Evolutionary conservation across 768 basidiomycete species (phyloP), one percentile per base, ranked within the genome.

Genomic region (Leccinum subgranulosum): DNA sequence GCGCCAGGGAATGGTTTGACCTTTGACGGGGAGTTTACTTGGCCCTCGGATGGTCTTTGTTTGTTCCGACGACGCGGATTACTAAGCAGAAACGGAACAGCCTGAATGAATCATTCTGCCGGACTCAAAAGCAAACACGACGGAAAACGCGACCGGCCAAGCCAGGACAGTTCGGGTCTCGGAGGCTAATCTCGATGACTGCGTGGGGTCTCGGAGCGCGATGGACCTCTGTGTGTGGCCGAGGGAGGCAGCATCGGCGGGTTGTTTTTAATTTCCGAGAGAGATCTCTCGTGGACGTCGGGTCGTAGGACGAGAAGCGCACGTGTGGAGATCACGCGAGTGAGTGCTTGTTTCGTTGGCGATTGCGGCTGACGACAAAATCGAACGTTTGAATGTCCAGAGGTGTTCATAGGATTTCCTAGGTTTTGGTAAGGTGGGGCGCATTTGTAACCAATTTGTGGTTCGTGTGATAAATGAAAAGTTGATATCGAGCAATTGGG

Each of bases 401-500:
- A 19, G n/a, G 19, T 19, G 41, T 43, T 43, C 11, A 19, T 43
- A 25, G 14, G 46, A 25, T 47, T 47, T 31, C 48, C 46, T 46
- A 11, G 31, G 27, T 51, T 31, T 67, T 58, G 45, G 56, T 61
- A 64, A 65, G 63, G 66, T 68, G 66, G 66, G 57, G 63, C 47
- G 17, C 51, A 53, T 68, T 63, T 49, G 63, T 60, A 57, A 62
- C 60, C 63, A 58, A 47, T 43, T 43, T 36, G 31, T 10, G 46
- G 56, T 63, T 67, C 68, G 53, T 61, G 54, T 61, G 68, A 68
- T 68, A 61, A 60, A 68, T 68, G 68, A 67, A 61, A 59, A 49
- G 19, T 43, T 49, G 58, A 60, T 68, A 58, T 59, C 60, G 56
- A 58, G 58, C 28, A 57, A 52, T 55, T 19, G 45, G 28, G 27